phyloP scores from a whole-genome alignment of 805 yeast species.

The Barnettozyma vustinii region DNA sequence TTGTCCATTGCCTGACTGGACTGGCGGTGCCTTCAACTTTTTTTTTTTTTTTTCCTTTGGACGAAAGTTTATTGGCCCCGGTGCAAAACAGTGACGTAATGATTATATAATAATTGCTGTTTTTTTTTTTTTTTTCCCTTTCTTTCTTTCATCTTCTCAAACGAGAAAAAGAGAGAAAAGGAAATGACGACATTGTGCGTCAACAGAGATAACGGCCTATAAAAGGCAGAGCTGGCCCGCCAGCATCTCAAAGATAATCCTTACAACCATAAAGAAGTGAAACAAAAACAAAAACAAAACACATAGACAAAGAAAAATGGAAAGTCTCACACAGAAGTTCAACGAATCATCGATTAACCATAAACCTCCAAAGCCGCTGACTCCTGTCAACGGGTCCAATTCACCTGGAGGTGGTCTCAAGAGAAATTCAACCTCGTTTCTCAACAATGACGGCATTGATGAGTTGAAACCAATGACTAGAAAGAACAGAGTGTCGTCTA shows the following conservation, averaged over 20 bases:
- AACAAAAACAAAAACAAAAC: no score
- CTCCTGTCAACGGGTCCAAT: not conserved
- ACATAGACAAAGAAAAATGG: not conserved
- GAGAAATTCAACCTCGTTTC: constrained; percentile 48
- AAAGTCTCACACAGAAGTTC: not conserved
- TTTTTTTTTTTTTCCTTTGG: no score
- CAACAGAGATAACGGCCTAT: not conserved
- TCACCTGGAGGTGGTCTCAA: not conserved
- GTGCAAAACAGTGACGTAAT: not conserved
- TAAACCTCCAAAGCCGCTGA: not conserved
- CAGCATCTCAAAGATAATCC: no score
- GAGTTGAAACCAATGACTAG: constrained; percentile 56
- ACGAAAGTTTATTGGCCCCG: no score
- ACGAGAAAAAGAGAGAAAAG: not conserved
- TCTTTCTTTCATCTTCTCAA: no score
- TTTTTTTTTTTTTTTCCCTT: no score
- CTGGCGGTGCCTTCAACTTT: not conserved
- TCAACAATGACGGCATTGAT: constrained; percentile 72
- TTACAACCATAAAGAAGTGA: no score
- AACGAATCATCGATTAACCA: not conserved
- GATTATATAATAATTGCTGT: not conserved
- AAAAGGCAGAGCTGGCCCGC: not conserved
- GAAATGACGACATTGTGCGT: not conserved
- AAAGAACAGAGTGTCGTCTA: constrained; percentile 57
- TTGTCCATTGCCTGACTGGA: no score